A percentile compares a stretch with the other conserved stretches of the same genome.
Conservation (phyloP, 257 asterid genomes). For the Scutellaria barbata region DNA sequence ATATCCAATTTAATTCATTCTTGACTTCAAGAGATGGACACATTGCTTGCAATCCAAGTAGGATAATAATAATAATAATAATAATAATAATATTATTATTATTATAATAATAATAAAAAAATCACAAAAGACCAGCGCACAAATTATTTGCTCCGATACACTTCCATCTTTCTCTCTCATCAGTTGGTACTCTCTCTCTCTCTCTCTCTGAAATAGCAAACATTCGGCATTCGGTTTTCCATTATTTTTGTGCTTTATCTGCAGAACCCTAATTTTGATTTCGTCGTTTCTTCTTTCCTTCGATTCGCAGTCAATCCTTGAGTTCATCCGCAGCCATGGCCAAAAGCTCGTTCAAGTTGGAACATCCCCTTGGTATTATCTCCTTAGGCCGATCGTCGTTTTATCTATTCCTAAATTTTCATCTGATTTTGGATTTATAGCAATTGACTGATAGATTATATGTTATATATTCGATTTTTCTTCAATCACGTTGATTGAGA, state of each 20-base stretch:
- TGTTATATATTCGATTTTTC: too few species aligned
- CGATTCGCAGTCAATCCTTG: constrained; percentile 32
- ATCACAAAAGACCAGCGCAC: too few species aligned
- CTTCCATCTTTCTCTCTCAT: constrained; percentile 18
- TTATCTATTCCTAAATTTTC: constrained; percentile 22
- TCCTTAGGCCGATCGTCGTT: constrained; percentile 27
- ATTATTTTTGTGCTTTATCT: background rate
- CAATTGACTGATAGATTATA: constrained; percentile 5
- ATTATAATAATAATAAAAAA: too few species aligned
- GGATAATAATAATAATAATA: too few species aligned
- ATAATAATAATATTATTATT: too few species aligned
- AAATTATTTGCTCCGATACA: constrained; percentile 4
- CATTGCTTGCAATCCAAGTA: too few species aligned
- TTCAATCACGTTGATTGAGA: background rate
- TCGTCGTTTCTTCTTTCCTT: too few species aligned
- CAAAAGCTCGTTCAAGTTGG: constrained; percentile 69
- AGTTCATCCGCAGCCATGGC: constrained; percentile 53
- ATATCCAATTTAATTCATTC: too few species aligned
- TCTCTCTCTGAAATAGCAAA: background rate
- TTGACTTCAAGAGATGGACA: too few species aligned
- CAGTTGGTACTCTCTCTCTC: constrained; percentile 23
- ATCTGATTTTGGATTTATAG: background rate
- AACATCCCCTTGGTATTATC: constrained; percentile 70
- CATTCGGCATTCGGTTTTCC: background rate
- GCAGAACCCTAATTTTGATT: constrained; percentile 31